These are phyloP conservation scores for Ulmus americana DNA, from an alignment of 331 rosid species.

Conservation along the genomic window DNA sequence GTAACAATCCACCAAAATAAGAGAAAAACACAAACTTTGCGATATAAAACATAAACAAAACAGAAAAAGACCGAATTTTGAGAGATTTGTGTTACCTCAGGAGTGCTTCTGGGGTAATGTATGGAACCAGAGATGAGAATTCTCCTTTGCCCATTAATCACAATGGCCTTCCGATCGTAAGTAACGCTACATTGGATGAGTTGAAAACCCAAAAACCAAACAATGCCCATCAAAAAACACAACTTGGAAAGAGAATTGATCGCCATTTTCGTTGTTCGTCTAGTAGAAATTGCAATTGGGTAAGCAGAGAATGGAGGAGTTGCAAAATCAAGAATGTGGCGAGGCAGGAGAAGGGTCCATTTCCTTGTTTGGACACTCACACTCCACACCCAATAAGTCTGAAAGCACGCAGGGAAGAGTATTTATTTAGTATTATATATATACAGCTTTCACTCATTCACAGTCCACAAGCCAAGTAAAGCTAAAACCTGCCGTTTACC, in stretches of 20 bases:
- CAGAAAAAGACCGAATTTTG: not conserved
- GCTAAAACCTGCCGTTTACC: conserved; percentile 3
- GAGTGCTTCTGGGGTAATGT: conserved; percentile 98
- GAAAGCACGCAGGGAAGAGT: not conserved
- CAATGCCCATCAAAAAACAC: conserved; percentile 36
- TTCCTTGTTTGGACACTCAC: conserved; percentile 17
- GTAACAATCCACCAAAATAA: not conserved
- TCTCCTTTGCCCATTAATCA: conserved; percentile 90
- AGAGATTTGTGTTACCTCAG: conserved; percentile 57
- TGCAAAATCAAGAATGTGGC: conserved; percentile 26
- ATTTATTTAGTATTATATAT: not conserved
- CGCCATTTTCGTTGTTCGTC: conserved; percentile 39
- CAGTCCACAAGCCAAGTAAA: conserved; percentile 34
- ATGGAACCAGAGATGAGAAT: conserved; percentile 95
- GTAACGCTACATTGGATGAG: conserved; percentile 58
- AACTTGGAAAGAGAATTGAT: conserved; percentile 48
- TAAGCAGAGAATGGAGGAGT: conserved; percentile 14
- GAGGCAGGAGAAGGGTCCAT: conserved; percentile 29
- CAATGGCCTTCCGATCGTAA: conserved; percentile 78
- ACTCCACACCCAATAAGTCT: conserved; percentile 27
- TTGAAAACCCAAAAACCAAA: conserved; percentile 36
- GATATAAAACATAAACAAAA: not conserved
- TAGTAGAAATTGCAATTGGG: not conserved
- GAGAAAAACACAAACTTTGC: not conserved
- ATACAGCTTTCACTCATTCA: conserved; percentile 30